Base-by-base conservation (phyloP, 2,329 filamentous ascomycete genomes). In the Paracoccidioides lutzii region DNA sequence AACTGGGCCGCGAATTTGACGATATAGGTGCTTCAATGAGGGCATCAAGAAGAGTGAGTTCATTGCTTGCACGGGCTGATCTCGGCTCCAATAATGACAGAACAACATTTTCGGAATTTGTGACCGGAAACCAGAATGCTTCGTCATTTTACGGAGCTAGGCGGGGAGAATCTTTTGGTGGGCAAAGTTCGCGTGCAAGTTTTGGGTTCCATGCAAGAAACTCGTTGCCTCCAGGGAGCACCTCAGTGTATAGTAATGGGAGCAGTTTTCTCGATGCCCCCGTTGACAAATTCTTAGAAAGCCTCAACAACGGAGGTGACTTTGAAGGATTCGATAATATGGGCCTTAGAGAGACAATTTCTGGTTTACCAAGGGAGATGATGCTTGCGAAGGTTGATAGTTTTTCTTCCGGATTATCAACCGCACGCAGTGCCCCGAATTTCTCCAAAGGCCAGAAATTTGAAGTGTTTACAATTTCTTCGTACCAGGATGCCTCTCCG, bases 41-140 rank as follows among this genome's bases (percentile, higher is more conserved):
- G 59, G 78, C 81, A 45, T 82, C 81, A n/a, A 82, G 93, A 45
- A 82, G 93, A 52, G 86, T 97, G 32, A 98, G 93, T 73, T 97
- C 91, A 14, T 80, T 95, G 72, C 77, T 96, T 54, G 90, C 90
- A 14, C 80, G 91, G 64, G 87, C 88, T 37, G 91, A 96, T 66
- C 75, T 96, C 22, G 91, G 88, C 0, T 85, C 88, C 8, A 93
- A 85, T 14, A 87, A 91, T 61, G 90, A 95, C 62, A 80, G 87
- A 63, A 78, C 84, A 0, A 80, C 84, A n/a, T 94, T 95, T 66
- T 80, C 83, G 33, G 90, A 95, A 51, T 80, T 84, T 58, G 78
- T 81, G 14, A 75, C 75, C 54, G 75, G 72, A 62, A 72, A 63
- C 52, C 71, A 72, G 57, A 62, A 65, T 12, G 67, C 57, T 46